phyloP scores from a whole-genome alignment of 2,329 filamentous ascomycete species.

The Fusarium luffae region DNA sequence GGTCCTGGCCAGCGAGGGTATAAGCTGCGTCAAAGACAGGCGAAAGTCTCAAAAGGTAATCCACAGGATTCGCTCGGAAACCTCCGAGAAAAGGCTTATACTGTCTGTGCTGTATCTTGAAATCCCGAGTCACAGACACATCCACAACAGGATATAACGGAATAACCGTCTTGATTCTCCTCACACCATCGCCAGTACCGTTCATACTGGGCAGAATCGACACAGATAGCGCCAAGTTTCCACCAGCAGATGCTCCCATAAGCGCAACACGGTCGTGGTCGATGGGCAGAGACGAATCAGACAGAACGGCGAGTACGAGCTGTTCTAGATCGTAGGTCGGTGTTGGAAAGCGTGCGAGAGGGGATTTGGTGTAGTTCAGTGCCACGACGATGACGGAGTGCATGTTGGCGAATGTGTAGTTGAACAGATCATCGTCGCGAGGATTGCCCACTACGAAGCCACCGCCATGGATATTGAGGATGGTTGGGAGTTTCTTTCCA shows the following conservation, averaged over 20 bases:
- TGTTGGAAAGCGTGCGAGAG: conserved; percentile 1
- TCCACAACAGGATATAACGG: conserved; percentile 13
- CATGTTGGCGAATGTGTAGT: conserved; percentile 20
- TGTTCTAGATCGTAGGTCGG: conserved; percentile 24
- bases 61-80: conserved; percentile 3
- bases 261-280: conserved; percentile 16
- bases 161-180: conserved; percentile 8
- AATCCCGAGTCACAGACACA: conserved; percentile 5
- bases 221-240: conserved; percentile 14
- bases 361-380: conserved; percentile 24
- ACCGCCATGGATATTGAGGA: conserved; percentile 20
- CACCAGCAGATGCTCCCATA: conserved; percentile 19
- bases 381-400: conserved; percentile 18
- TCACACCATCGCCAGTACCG: conserved; percentile 20
- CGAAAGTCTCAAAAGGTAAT: conserved; percentile 6
- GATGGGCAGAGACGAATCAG: conserved; percentile 2
- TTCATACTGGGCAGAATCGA: conserved; percentile 22
- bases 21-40: conserved; percentile 28
- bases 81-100: conserved; percentile 18
- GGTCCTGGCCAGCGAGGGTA: neutral
- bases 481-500: neutral
- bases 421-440: conserved; percentile 18
- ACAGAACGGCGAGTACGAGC: conserved; percentile 8
- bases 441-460: conserved; percentile 24
- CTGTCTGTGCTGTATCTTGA: conserved; percentile 14